Evolutionary conservation across 768 basidiomycete genomes (phyloP).

Genomic region (Termitomyces sp.): DNA sequence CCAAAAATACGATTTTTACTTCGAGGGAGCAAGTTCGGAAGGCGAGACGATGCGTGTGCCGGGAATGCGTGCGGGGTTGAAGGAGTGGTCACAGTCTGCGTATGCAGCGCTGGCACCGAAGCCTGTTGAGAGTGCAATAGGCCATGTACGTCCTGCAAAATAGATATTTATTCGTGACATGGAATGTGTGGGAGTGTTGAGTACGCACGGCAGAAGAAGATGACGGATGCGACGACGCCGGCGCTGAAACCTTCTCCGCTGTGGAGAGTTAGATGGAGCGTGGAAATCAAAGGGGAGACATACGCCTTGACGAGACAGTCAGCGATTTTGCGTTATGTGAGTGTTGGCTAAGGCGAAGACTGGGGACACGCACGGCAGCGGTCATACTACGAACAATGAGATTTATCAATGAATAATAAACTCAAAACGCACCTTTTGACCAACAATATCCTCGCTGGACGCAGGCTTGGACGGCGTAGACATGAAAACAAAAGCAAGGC

Average conservation of each 20-base stretch:
- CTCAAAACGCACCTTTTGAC: conserved; percentile 67
- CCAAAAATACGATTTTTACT: background rate
- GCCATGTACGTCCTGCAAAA: conserved; percentile 81
- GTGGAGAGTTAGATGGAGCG: conserved; percentile 6
- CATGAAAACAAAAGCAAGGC: conserved; percentile 21
- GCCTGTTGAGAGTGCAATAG: conserved; percentile 79
- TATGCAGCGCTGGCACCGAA: conserved; percentile 87
- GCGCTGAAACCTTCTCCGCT: conserved; percentile 88
- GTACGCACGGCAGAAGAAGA: conserved; percentile 77
- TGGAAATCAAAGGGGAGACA: conserved; percentile 19
- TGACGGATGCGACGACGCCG: conserved; percentile 84
- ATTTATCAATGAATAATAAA: background rate
- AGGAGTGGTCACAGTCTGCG: conserved; percentile 88
- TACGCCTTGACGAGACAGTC: conserved; percentile 86
- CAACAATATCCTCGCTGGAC: conserved; percentile 86
- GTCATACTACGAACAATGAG: conserved; percentile 57
- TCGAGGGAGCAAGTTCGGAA: conserved; percentile 14
- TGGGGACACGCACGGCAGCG: conserved; percentile 65
- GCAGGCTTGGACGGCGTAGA: conserved; percentile 54
- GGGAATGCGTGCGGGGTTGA: conserved; percentile 86
- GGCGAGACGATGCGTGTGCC: conserved; percentile 69
- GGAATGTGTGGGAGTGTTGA: background rate
- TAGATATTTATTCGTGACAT: conserved; percentile 2
- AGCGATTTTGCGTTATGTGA: conserved; percentile 41
- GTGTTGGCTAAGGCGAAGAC: background rate